Conservation (phyloP, 805 yeast genomes). For the Yarrowia osloensis region DNA sequence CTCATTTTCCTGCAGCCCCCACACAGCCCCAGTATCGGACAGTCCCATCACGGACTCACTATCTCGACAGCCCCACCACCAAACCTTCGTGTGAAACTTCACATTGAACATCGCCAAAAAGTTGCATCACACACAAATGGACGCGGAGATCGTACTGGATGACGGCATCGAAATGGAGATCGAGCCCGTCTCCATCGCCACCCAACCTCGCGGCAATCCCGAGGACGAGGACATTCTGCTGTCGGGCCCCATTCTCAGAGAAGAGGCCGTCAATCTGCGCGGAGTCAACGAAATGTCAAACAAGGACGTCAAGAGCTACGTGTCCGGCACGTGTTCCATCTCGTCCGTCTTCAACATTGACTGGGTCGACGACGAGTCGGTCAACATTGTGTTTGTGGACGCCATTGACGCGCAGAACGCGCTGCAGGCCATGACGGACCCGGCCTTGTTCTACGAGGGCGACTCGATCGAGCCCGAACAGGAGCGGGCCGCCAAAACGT, state of each 20-base stretch:
- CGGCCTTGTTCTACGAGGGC: conserved; percentile 37
- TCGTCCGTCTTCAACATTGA: conserved; percentile 16
- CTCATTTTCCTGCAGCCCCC: too few species aligned
- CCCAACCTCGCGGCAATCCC: neutral
- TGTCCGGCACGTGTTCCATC: conserved; percentile 7
- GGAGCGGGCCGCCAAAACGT: conserved; percentile 42
- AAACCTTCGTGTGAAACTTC: conserved; percentile 2
- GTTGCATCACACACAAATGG: neutral
- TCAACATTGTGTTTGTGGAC: conserved; percentile 56
- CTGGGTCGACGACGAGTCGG: conserved; percentile 30
- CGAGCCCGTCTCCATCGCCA: conserved; percentile 10
- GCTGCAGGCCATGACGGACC: conserved; percentile 45
- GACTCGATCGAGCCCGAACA: conserved; percentile 34
- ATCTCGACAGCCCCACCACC: neutral
- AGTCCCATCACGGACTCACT: too few species aligned
- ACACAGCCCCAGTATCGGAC: neutral
- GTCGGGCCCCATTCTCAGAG: conserved; percentile 4
- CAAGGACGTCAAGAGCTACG: conserved; percentile 24
- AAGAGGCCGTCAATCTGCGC: conserved; percentile 26
- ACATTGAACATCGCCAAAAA: neutral
- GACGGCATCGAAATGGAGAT: conserved; percentile 14
- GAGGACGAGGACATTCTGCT: neutral
- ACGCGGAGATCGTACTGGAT: conserved; percentile 27
- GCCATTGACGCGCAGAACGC: conserved; percentile 46
- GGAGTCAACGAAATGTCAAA: conserved; percentile 29